Evolutionary conservation across 305 asterid species (phyloP).

Genomic region (Andrographis paniculata): DNA sequence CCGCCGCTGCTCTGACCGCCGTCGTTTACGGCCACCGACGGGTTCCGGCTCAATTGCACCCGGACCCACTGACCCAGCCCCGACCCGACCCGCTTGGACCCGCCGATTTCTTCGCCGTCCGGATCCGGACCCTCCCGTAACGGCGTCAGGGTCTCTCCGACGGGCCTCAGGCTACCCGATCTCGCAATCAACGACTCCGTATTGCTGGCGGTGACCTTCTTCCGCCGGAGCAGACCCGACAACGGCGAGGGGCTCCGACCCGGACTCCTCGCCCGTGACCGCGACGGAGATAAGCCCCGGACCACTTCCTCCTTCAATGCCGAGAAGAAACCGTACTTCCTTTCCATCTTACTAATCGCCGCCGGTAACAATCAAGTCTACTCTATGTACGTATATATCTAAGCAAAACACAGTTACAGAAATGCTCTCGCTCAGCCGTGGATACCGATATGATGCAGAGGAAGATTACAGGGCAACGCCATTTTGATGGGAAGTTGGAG

Average conservation of each 20-base stretch:
- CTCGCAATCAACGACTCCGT: constrained; percentile 50
- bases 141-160: constrained; percentile 76
- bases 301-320: constrained; percentile 78
- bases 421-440: too few species aligned
- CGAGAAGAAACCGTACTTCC: constrained; percentile 81
- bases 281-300: constrained; percentile 73
- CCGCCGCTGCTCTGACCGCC: constrained; percentile 31
- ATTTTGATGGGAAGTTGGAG: too few species aligned
- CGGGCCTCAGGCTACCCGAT: constrained; percentile 81
- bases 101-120: constrained; percentile 68
- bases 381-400: too few species aligned
- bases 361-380: too few species aligned
- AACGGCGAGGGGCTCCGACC: constrained; percentile 67
- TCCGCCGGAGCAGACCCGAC: constrained; percentile 51
- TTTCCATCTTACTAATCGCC: constrained; percentile 44
- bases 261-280: constrained; percentile 72
- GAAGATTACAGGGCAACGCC: too few species aligned
- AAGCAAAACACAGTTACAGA: too few species aligned
- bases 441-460: too few species aligned
- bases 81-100: constrained; percentile 61
- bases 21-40: constrained; percentile 41
- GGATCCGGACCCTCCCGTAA: constrained; percentile 94
- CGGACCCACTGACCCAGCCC: constrained; percentile 78
- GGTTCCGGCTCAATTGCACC: constrained; percentile 64
- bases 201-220: constrained; percentile 25